These are phyloP conservation scores for Salix arbutifolia DNA, from an alignment of 345 rosid species.

Conservation along the genomic window DNA sequence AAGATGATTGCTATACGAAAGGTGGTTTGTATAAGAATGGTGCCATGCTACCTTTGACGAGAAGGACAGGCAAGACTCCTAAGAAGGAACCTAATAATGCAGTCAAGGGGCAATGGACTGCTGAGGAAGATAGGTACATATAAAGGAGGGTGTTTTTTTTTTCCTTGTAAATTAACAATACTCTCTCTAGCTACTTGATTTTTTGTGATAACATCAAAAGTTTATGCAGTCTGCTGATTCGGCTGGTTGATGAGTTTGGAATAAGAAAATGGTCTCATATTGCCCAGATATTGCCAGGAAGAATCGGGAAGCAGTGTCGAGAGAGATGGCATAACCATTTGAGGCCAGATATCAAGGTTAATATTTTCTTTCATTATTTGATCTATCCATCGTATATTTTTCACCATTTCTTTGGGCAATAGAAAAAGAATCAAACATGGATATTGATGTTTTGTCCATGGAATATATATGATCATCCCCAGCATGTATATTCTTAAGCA, in stretches of 20 bases:
- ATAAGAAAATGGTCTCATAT: conserved; percentile 80
- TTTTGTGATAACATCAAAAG: not conserved
- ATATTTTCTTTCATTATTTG: not conserved
- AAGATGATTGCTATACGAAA: not conserved
- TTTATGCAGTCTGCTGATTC: conserved; percentile 44
- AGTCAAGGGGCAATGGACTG: conserved; percentile 92
- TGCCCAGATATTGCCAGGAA: conserved; percentile 72
- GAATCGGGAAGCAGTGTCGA: conserved; percentile 92
- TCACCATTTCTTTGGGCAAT: not conserved
- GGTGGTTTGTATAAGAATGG: conserved; percentile 13
- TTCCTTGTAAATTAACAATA: too few species aligned
- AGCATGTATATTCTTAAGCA: not conserved
- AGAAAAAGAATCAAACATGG: not conserved
- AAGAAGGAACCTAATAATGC: conserved; percentile 40
- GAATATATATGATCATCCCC: not conserved
- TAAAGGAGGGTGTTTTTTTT: too few species aligned
- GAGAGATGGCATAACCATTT: conserved; percentile 99
- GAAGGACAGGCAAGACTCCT: conserved; percentile 41
- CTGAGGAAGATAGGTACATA: conserved; percentile 77
- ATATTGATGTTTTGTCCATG: not conserved
- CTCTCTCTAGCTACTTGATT: not conserved
- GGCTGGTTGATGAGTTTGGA: conserved; percentile 62
- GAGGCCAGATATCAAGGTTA: conserved; percentile 83
- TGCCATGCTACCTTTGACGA: conserved; percentile 26
- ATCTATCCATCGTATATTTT: not conserved